phyloP scores from a whole-genome alignment of 345 rosid genomes.

The Limnanthes douglasii region DNA sequence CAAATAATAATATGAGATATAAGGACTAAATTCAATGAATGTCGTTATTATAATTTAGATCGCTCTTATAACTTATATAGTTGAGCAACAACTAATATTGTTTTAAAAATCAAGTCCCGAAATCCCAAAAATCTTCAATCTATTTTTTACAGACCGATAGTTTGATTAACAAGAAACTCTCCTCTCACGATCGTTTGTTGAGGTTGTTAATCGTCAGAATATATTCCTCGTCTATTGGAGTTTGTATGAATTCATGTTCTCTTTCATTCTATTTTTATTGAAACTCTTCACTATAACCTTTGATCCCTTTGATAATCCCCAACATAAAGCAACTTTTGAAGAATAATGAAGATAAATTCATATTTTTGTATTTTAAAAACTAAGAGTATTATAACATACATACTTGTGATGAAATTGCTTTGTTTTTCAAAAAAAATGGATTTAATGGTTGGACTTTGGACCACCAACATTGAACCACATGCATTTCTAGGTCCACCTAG shows the following conservation, averaged over 20 bases:
- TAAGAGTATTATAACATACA: too few relatives aligned
- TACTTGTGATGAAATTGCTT: slow-evolving; percentile 70
- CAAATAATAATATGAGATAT: too few relatives aligned
- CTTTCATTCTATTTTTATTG: slow-evolving; percentile 38
- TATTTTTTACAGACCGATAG: slow-evolving; percentile 70
- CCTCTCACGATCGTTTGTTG: slow-evolving; percentile 75
- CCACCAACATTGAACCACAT: slow-evolving; percentile 74
- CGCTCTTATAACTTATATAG: too few relatives aligned
- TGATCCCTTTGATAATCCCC: slow-evolving; percentile 79
- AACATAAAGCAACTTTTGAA: slow-evolving; percentile 54
- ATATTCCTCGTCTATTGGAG: slow-evolving; percentile 43
- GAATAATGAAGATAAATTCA: background rate
- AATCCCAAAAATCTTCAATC: slow-evolving; percentile 59
- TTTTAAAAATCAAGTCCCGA: slow-evolving; percentile 32
- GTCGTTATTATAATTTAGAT: background rate
- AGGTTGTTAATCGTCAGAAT: slow-evolving; percentile 30
- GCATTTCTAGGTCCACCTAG: slow-evolving; percentile 66
- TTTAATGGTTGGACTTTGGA: slow-evolving; percentile 36
- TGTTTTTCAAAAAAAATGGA: slow-evolving; percentile 53
- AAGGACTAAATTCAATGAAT: background rate
- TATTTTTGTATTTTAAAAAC: background rate
- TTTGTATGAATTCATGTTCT: slow-evolving; percentile 43
- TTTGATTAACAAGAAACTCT: slow-evolving; percentile 45
- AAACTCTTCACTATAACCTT: slow-evolving; percentile 81
- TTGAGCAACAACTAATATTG: too few relatives aligned